Conservation (phyloP, 2,329 filamentous ascomycete species). For the Colletotrichum lindemuthianum region DNA sequence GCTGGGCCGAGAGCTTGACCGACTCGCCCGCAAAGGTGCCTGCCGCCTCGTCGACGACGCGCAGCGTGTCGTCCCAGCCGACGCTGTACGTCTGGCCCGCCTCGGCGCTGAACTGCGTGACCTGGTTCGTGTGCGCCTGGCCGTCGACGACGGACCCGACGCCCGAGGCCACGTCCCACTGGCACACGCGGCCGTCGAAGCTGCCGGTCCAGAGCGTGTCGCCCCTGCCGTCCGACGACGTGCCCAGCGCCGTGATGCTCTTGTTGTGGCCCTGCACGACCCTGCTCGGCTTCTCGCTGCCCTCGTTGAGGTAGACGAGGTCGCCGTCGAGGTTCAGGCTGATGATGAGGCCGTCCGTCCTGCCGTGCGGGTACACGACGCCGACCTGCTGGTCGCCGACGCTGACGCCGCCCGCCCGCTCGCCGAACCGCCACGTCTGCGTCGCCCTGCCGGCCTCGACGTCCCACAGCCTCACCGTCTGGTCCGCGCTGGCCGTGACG, state of each 20-base stretch:
- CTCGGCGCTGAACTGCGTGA: constrained; percentile 76
- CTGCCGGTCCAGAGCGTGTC: constrained; percentile 87
- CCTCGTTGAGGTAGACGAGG: constrained; percentile 86
- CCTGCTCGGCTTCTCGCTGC: constrained; percentile 73
- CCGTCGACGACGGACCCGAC: constrained; percentile 79
- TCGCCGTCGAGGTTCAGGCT: constrained; percentile 89
- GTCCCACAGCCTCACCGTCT: constrained; percentile 96
- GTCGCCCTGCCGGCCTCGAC: constrained; percentile 79
- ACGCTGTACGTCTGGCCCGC: constrained; percentile 80
- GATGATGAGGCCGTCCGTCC: constrained; percentile 88
- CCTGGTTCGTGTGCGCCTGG: constrained; percentile 84
- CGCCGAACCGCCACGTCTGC: constrained; percentile 87
- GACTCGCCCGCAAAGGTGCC: constrained; percentile 79
- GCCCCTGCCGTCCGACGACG: constrained; percentile 63
- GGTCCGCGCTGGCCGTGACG: constrained; percentile 92
- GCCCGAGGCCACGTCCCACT: constrained; percentile 82
- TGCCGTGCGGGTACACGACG: constrained; percentile 86
- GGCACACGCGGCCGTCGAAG: constrained; percentile 87
- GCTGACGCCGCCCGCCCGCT: constrained; percentile 71
- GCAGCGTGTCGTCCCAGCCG: constrained; percentile 93
- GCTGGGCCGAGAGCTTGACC: constrained; percentile 79
- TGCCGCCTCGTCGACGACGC: constrained; percentile 78
- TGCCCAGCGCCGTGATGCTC: constrained; percentile 81
- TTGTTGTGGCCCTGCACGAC: constrained; percentile 91
- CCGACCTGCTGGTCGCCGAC: constrained; percentile 92